phyloP scores from a whole-genome alignment of 2,329 filamentous ascomycete genomes.

The Neocatenulostroma microsporum region DNA sequence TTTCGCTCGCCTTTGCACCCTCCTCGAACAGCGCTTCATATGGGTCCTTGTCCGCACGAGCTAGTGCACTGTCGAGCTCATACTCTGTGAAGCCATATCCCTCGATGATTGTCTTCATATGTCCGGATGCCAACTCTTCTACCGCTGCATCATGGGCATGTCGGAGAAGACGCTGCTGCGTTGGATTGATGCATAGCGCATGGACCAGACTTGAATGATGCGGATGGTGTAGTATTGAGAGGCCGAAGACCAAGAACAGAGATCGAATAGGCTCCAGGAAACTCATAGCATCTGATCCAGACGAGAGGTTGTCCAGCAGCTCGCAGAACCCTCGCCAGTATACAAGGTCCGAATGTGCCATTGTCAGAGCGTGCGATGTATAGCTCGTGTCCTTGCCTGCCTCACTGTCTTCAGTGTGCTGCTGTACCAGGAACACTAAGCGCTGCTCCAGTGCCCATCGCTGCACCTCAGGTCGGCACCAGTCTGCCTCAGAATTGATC shows the following conservation, averaged over 20 bases:
- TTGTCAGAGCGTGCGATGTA: conserved; percentile 6
- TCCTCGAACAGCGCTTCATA: conserved; percentile 8
- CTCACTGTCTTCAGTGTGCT: conserved; percentile 7
- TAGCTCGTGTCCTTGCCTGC: conserved; percentile 8
- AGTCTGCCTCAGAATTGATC: no score
- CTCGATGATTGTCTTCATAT: conserved; percentile 1
- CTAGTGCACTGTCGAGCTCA: conserved; percentile 5
- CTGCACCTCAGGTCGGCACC: no score
- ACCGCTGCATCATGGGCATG: conserved; percentile 1
- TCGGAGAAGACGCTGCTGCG: conserved; percentile 4
- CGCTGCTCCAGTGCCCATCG: conserved; percentile 7
- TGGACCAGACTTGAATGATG: conserved; percentile 4
- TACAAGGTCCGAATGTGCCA: conserved; percentile 8
- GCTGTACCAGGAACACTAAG: conserved; percentile 1
- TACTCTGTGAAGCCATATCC: conserved; percentile 7
- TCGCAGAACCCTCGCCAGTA: conserved; percentile 10
- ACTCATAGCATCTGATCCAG: not conserved
- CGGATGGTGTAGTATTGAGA: conserved; percentile 6
- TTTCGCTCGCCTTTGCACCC: conserved; percentile 4
- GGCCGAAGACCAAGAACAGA: conserved; percentile 4
- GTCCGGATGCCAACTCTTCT: conserved; percentile 1
- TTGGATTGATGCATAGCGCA: conserved; percentile 1
- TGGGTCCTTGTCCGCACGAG: conserved; percentile 4
- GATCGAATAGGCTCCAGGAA: conserved; percentile 2
- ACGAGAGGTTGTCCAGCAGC: conserved; percentile 3